Conservation (phyloP, 331 rosid genomes). For the Stylosanthes scabra region DNA sequence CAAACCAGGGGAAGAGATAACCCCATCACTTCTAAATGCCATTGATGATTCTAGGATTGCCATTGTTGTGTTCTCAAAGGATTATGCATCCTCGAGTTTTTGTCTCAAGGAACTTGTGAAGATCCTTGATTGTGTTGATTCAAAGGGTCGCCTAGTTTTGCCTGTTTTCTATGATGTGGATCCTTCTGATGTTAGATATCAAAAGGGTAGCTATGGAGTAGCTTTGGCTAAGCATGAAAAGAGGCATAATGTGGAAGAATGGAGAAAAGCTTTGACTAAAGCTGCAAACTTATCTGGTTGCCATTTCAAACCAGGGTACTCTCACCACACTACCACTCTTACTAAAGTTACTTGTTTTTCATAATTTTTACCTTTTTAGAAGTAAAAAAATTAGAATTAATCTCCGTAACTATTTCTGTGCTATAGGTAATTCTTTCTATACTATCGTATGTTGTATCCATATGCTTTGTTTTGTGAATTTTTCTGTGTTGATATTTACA, state of each 20-base stretch:
- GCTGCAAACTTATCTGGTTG: slow-evolving; percentile 10
- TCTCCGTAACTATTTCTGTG: too few species aligned
- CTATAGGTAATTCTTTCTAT: too few species aligned
- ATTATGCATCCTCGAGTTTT: neutral
- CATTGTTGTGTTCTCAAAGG: slow-evolving; percentile 12
- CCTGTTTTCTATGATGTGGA: slow-evolving; percentile 7
- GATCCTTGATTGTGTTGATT: slow-evolving; percentile 12
- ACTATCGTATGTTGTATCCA: too few species aligned
- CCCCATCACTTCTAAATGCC: neutral
- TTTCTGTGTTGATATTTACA: too few species aligned
- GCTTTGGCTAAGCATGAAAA: slow-evolving; percentile 4
- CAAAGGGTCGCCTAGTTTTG: neutral
- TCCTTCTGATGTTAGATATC: slow-evolving; percentile 17
- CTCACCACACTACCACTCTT: neutral
- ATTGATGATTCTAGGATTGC: slow-evolving; percentile 6
- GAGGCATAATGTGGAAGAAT: neutral
- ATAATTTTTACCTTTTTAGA: neutral
- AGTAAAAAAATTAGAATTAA: too few species aligned
- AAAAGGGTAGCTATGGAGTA: neutral
- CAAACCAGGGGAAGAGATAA: slow-evolving; percentile 5
- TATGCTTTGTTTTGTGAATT: too few species aligned
- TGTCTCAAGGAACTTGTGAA: slow-evolving; percentile 12
- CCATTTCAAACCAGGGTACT: slow-evolving; percentile 7
- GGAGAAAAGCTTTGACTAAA: neutral
- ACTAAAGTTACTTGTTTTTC: neutral